A percentile compares a stretch with the other conserved stretches of the same genome.
Conservation (phyloP, 169 alveolate genomes). For the Plasmodium cynomolgi region DNA sequence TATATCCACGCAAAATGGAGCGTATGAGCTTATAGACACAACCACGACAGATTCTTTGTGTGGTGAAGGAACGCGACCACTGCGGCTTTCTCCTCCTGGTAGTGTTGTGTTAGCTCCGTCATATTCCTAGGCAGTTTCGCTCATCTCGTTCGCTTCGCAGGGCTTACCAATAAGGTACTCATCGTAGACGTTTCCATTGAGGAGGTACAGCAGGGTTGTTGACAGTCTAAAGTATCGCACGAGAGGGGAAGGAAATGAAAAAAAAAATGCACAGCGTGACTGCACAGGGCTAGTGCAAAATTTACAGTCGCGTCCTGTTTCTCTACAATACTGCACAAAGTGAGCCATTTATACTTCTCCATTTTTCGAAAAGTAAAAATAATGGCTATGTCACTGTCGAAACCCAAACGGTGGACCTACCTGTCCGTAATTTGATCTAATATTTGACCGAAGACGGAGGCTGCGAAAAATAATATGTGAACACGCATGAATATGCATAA, state of each 20-base stretch:
- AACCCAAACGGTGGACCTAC: constrained; percentile 24
- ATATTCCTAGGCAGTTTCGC: neutral
- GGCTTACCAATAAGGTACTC: constrained; percentile 50
- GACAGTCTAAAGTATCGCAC: constrained; percentile 42
- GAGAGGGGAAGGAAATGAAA: neutral
- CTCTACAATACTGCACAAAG: neutral
- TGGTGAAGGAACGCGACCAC: neutral
- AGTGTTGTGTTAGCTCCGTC: neutral
- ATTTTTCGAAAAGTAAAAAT: neutral
- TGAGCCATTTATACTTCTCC: neutral
- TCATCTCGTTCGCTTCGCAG: neutral
- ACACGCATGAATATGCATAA: neutral
- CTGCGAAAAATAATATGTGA: constrained; percentile 15
- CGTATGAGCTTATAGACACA: neutral
- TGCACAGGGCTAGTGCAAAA: neutral
- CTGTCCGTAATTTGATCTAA: constrained; percentile 76
- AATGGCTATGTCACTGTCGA: neutral
- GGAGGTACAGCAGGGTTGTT: constrained; percentile 61
- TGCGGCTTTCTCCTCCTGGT: neutral
- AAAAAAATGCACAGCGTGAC: neutral
- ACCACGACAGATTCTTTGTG: neutral
- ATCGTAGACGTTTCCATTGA: constrained; percentile 49
- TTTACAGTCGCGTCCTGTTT: neutral
- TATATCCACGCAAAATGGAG: neutral
- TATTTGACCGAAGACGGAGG: constrained; percentile 69